Base-by-base conservation (phyloP, 2,329 filamentous ascomycete genomes). In the Colletotrichum neosansevieriae region DNA sequence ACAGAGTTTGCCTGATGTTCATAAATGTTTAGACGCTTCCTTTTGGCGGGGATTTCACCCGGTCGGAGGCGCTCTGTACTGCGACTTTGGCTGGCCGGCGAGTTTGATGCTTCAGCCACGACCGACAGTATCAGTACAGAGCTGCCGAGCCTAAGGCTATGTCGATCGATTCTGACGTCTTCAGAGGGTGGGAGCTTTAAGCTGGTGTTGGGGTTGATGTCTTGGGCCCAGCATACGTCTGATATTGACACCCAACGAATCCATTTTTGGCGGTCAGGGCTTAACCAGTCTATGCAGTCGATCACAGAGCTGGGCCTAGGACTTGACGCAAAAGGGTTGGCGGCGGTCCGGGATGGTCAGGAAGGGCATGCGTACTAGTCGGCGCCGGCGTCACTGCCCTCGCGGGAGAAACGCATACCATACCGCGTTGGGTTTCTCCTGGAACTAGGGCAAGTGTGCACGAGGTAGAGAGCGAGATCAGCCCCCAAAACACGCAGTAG, bases 1-100 rank as follows among this genome's bases (percentile, higher is more conserved):
- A 64, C 38, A 58, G 38, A 64, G 45, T 64, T 53, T 63, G 60
- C 29, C 50, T 54, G 60, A 63, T 53, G 51, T 58, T 57, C 53
- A 44, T 53, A 24, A 44, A 67, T 42, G 29, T 29, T 19, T 24
- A 51, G 38, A 45, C 19, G 38, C 53, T 58, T 68, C 15, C 53
- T 63, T 68, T 45, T 49, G 53, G 40, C 40, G 40, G 32, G 49
- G 13, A 47, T 59, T 64, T 17, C 32, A 32, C 36, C 53, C 12
- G 51, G 51, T 49, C 36, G 9, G 13, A 32, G 44, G 42, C 12
- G 38, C 13, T 57, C 44, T 32, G 36, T 32, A 34, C 19, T 9
- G 21, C n/a, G 21, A 51, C 29, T 49, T 53, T 58, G 44, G 19
- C 42, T 47, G 45, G 40, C 45, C 40, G 58, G 34, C 49, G 47